Evolutionary conservation across 163 green algal species (phyloP).

Genomic region (Coccomyxa subellipsoidea): DNA sequence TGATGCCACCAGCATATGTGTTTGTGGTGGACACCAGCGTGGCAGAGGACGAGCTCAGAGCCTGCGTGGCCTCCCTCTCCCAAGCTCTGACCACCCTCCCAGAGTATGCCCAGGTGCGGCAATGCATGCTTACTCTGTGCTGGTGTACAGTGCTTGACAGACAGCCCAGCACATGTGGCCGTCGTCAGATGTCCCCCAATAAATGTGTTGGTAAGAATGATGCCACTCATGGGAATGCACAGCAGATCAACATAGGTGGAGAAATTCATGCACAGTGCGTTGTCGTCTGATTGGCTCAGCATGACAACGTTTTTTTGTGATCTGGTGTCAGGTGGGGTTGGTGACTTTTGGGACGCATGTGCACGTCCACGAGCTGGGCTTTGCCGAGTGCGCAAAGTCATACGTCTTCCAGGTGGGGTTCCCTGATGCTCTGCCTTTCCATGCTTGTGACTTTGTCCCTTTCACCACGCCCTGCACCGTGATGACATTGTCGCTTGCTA

Average conservation of each 20-base stretch:
- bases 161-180: no score
- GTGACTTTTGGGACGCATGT: constrained; percentile 94
- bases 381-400: constrained; percentile 81
- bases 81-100: constrained; percentile 75
- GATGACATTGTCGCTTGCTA: no score
- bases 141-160: background rate
- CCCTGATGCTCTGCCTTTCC: no score
- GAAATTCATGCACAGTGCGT: no score
- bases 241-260: no score
- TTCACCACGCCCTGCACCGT: no score
- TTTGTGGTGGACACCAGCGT: constrained; percentile 96
- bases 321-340: constrained; percentile 68
- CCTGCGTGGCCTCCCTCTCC: constrained; percentile 56
- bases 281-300: no score
- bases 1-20: constrained; percentile 84
- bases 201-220: no score
- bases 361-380: constrained; percentile 96
- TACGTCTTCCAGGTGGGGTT: constrained; percentile 85
- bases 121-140: no score
- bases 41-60: constrained; percentile 90
- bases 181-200: no score
- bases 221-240: no score
- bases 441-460: no score
- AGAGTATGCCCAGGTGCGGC: constrained; percentile 69
- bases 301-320: background rate